These are phyloP conservation scores for Kodamaea neixiangensis DNA, from an alignment of 805 yeast genomes.

Conservation along the genomic window DNA sequence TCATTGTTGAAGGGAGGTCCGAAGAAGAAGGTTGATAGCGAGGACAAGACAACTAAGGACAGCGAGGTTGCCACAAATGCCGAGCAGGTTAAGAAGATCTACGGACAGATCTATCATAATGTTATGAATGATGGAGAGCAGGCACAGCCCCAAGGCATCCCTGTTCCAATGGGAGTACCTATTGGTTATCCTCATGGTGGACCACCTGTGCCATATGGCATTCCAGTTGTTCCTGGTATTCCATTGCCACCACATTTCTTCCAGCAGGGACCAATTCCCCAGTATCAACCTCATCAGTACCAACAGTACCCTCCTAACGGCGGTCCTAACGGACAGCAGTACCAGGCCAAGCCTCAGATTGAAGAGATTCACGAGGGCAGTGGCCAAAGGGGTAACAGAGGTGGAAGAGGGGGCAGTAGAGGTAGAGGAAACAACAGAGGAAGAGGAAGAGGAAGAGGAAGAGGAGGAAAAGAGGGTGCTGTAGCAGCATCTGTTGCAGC, in stretches of 20 bases:
- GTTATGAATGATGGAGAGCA: conserved; percentile 41
- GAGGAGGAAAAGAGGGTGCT: conserved; percentile 6
- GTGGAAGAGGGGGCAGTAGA: conserved; percentile 20
- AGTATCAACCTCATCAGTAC: neutral
- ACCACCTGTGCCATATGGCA: conserved; percentile 11
- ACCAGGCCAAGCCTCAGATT: neutral
- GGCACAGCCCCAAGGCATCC: conserved; percentile 3
- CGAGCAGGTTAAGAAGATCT: conserved; percentile 41
- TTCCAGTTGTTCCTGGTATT: conserved; percentile 38
- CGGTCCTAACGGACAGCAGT: neutral
- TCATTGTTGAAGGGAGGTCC: conserved; percentile 26
- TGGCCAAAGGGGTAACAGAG: conserved; percentile 21
- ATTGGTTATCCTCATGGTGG: conserved; percentile 8
- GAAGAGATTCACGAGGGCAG: conserved; percentile 7
- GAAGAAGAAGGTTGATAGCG: conserved; percentile 9
- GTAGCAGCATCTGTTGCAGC: neutral
- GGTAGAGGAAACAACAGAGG: conserved; percentile 12
- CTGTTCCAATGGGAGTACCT: conserved; percentile 9
- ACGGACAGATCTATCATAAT: conserved; percentile 44
- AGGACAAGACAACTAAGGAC: conserved; percentile 15
- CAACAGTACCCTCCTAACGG: neutral
- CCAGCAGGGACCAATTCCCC: conserved; percentile 19
- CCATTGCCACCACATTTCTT: conserved; percentile 40
- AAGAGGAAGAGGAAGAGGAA: conserved; percentile 13
- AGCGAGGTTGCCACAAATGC: conserved; percentile 22